These are phyloP conservation scores for Aspergillus neoniger DNA, from an alignment of 2,329 filamentous ascomycete genomes.

Conservation along the genomic window DNA sequence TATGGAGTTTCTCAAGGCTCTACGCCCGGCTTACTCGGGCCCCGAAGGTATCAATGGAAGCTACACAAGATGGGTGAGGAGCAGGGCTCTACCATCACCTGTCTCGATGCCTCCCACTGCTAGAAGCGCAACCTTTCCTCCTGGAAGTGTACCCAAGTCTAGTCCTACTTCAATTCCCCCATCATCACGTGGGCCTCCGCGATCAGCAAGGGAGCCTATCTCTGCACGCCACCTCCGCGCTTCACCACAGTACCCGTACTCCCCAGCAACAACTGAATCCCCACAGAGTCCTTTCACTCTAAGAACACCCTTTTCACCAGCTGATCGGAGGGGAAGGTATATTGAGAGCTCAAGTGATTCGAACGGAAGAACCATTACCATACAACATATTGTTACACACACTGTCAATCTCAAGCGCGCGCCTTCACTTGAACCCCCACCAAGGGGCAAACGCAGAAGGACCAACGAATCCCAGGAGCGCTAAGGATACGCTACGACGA, in stretches of 20 bases:
- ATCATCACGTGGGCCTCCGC: conserved; percentile 8
- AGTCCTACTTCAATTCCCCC: conserved; percentile 12
- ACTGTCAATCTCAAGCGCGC: conserved; percentile 21
- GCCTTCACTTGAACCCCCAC: conserved; percentile 19
- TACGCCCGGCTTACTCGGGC: conserved; percentile 18
- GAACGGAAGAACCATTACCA: conserved; percentile 9
- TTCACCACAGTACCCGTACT: conserved; percentile 14
- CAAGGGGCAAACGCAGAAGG: conserved; percentile 19
- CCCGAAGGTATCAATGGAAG: conserved; percentile 5
- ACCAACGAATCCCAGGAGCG: conserved; percentile 10
- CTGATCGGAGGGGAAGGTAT: conserved; percentile 14
- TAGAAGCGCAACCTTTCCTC: conserved; percentile 15
- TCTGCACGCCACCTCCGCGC: conserved; percentile 13
- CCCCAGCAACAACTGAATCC: conserved; percentile 9
- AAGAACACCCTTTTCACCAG: conserved; percentile 13
- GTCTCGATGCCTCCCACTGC: conserved; percentile 17
- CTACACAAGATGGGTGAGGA: conserved; percentile 11
- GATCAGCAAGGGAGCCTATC: conserved; percentile 6
- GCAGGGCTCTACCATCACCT: conserved; percentile 18
- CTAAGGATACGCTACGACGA: background rate
- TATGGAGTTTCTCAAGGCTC: conserved; percentile 22
- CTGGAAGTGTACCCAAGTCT: background rate
- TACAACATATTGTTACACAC: conserved; percentile 20
- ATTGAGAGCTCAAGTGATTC: conserved; percentile 11
- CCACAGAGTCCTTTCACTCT: conserved; percentile 15